Base-by-base conservation (phyloP, 2,329 filamentous ascomycete species). In the Parastagonospora nodorum region DNA sequence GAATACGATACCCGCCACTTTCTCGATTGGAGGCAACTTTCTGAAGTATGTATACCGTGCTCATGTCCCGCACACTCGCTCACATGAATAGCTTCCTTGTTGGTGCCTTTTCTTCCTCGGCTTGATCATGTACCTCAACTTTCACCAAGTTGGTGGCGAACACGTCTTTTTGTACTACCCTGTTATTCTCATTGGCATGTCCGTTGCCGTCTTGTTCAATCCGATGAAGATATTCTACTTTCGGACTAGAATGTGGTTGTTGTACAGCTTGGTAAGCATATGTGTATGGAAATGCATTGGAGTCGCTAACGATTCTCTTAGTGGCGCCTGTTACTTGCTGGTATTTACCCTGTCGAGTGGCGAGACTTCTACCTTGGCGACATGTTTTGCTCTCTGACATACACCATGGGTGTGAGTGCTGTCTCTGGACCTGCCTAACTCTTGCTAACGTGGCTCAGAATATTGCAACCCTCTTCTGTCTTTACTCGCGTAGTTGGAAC, bases 291-390 rank as follows among this genome's bases (percentile, higher is more conserved):
- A 9, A 24, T 24, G 5, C 2, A 39, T 24, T 41, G 12, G 30
- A 11, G 28, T n/a, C 8, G 9, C 14, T 49, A 51, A 73, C 79
- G 55, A 79, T 29, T 7, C 4, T 2, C 10, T 9, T 57, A 94
- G 88, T 95, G 89, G 84, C 89, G 94, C 53, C 80, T 97, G 14
- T 77, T 95, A 45, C 82, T 93, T 42, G 90, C 93, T 11, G 92
- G 92, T 4, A 72, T 96, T 15, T 97, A 95, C 66, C 91, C 91
- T 1, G 94, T 99, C 42, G 93, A 97, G 71, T 99, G 97, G 72
- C 85, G 92, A 50, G 94, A 99, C 74, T 97, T 99, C 76, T 97
- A 97, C 74, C 82, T 97, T 0, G 94, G 94, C 45, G 94, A 99
- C 71, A 97, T 97, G 81, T 96, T 96, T 74, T 97, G 93, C 74